Evolutionary conservation across 2,329 filamentous ascomycete species (phyloP).

Genomic region (Mycosphaerella arachidis): DNA sequence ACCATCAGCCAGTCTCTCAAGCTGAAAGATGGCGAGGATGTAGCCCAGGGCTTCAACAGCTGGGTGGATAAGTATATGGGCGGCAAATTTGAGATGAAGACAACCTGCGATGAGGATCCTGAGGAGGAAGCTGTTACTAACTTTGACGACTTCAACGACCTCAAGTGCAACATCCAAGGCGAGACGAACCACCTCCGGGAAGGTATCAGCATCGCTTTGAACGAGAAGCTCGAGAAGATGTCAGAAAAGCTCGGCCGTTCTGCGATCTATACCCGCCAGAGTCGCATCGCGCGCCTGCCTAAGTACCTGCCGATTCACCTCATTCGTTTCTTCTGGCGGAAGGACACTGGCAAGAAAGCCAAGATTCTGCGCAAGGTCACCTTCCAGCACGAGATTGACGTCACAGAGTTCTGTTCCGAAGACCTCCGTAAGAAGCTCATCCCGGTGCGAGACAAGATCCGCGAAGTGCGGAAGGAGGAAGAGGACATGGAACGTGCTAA

Average conservation of each 20-base stretch:
- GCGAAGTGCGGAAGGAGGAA: conserved; percentile 91
- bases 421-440: conserved; percentile 76
- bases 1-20: conserved; percentile 76
- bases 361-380: conserved; percentile 99
- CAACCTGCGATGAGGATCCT: conserved; percentile 81
- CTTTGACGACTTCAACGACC: conserved; percentile 78
- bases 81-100: conserved; percentile 70
- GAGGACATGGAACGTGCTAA: conserved; percentile 85
- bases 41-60: conserved; percentile 58
- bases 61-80: conserved; percentile 82
- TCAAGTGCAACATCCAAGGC: conserved; percentile 90
- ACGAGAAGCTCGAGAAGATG: conserved; percentile 86
- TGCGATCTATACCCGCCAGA: conserved; percentile 81
- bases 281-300: conserved; percentile 82
- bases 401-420: conserved; percentile 92
- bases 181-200: conserved; percentile 87
- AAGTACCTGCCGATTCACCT: conserved; percentile 97
- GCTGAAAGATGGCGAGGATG: conserved; percentile 49
- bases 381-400: conserved; percentile 88
- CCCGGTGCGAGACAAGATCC: conserved; percentile 92
- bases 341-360: conserved; percentile 92
- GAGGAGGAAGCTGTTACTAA: conserved; percentile 64
- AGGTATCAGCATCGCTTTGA: conserved; percentile 74
- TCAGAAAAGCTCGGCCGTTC: conserved; percentile 74
- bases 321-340: conserved; percentile 97